Conservation (phyloP, 2,329 filamentous ascomycete genomes). For the Ophiosphaerella korrae region DNA sequence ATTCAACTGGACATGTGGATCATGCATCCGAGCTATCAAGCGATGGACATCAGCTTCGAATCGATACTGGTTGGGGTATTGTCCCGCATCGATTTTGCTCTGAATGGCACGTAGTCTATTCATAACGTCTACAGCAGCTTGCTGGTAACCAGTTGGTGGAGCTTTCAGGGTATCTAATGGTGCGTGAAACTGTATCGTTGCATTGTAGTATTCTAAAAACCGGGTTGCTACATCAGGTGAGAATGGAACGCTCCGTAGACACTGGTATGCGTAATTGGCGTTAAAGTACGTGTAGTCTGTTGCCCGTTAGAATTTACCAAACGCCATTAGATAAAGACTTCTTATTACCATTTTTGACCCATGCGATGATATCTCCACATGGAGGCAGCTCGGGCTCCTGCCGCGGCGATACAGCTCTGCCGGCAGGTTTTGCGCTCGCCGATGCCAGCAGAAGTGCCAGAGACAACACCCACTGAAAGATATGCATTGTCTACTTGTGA, state of each 20-base stretch:
- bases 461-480: no score
- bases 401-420: no score
- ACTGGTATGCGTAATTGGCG: conserved; percentile 26
- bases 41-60: conserved; percentile 46
- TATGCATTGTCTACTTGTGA: no score
- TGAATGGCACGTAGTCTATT: conserved; percentile 33
- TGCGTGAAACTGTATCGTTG: conserved; percentile 53
- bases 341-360: no score
- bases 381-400: no score
- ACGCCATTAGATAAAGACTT: no score
- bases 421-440: no score
- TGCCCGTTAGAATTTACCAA: background rate
- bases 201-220: conserved; percentile 53
- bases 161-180: conserved; percentile 50
- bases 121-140: conserved; percentile 44
- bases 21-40: conserved; percentile 37
- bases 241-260: conserved; percentile 54
- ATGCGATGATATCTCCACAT: no score
- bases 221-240: conserved; percentile 49
- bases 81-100: conserved; percentile 19
- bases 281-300: background rate
- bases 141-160: conserved; percentile 50
- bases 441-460: no score
- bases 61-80: conserved; percentile 46
- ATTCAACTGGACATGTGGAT: conserved; percentile 36